A percentile compares a stretch with the other conserved stretches of the same genome.
Evolutionary conservation across 2,329 filamentous ascomycete genomes (phyloP).

Genomic region (Alternaria triticina): DNA sequence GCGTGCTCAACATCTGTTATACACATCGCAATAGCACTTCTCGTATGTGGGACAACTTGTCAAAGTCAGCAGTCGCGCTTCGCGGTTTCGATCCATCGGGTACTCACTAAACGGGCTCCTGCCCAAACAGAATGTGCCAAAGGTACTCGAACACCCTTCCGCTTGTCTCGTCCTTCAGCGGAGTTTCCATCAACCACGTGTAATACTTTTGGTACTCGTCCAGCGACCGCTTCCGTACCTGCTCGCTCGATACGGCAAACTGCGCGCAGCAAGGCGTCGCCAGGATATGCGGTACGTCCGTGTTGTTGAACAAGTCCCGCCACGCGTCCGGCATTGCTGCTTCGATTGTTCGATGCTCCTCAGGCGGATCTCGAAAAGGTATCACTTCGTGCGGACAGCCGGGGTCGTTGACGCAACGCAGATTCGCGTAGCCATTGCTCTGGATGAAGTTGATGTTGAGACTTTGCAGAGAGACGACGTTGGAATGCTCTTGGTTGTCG

Average conservation of each 20-base stretch:
- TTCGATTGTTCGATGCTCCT: slow-evolving; percentile 16
- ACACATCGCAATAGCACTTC: slow-evolving; percentile 31
- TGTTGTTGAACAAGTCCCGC: slow-evolving; percentile 19
- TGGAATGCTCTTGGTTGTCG: slow-evolving; percentile 17
- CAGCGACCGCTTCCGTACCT: slow-evolving; percentile 32
- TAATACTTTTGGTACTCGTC: slow-evolving; percentile 35
- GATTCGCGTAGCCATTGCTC: slow-evolving; percentile 49
- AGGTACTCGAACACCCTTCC: slow-evolving; percentile 34
- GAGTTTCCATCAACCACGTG: slow-evolving; percentile 30
- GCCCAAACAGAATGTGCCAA: slow-evolving; percentile 37
- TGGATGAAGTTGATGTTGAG: slow-evolving; percentile 49
- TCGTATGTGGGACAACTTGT: slow-evolving; percentile 25
- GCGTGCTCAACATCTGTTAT: slow-evolving; percentile 19
- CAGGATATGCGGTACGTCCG: slow-evolving; percentile 35
- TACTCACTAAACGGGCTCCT: slow-evolving; percentile 27
- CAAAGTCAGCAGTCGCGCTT: slow-evolving; percentile 6
- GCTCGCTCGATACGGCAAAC: slow-evolving; percentile 43
- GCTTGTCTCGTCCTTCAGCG: slow-evolving; percentile 29
- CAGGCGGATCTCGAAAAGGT: slow-evolving; percentile 36
- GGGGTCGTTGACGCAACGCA: slow-evolving; percentile 48
- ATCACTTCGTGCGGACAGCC: slow-evolving; percentile 51
- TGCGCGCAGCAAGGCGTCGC: slow-evolving; percentile 55
- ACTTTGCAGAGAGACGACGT: slow-evolving; percentile 3
- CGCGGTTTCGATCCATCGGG: background rate
- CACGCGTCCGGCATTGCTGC: slow-evolving; percentile 25